Base-by-base conservation (phyloP, 2,329 filamentous ascomycete species). In the Aspergillus clavatus region DNA sequence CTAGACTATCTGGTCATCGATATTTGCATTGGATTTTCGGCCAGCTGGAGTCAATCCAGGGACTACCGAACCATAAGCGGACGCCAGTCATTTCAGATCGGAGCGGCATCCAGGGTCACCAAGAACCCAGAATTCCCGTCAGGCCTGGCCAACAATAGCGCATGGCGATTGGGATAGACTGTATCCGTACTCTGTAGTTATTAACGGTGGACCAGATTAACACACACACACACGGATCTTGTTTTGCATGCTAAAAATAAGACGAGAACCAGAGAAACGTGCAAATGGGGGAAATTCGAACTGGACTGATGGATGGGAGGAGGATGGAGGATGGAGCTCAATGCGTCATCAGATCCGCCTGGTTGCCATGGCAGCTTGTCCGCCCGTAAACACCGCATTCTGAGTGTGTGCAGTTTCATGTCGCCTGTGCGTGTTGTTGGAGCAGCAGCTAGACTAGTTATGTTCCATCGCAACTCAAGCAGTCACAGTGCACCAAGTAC, bases 351-450 rank as follows among this genome's bases (percentile, higher is more conserved):
- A 46, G 45, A 43, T 38, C 39, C 41, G 45, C 39, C 39, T 45
- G 50, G 65, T 68, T 68, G 65, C 65, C 58, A 67, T 68, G 61
- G 60, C 63, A 68, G 58, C 60, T 40, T 42, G 55, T 58, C 60
- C 61, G 50, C 54, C 42, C 43, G 65, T 66, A 66, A 66, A 65
- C 64, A 66, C 53, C 44, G 42, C n/a, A 38, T 41, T 41, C 14
- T 36, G 29, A 33, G 42, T 37, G 43, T 45, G n/a, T 27, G 38
- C 42, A 46, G 42, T 54, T 57, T 49, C 45, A 54, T 47, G 44
- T 49, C 49, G 52, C 47, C 54, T 36, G 50, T 48, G 45, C 46
- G 38, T 29, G 46, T 44, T 38, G 45, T 47, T 48, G 31, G 42
- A 48, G 43, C 26, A 44, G 45, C 51, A 44, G 45, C 51, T 45